Evolutionary conservation across 345 rosid species (phyloP).

Genomic region (Eucalyptus guilfoylei): DNA sequence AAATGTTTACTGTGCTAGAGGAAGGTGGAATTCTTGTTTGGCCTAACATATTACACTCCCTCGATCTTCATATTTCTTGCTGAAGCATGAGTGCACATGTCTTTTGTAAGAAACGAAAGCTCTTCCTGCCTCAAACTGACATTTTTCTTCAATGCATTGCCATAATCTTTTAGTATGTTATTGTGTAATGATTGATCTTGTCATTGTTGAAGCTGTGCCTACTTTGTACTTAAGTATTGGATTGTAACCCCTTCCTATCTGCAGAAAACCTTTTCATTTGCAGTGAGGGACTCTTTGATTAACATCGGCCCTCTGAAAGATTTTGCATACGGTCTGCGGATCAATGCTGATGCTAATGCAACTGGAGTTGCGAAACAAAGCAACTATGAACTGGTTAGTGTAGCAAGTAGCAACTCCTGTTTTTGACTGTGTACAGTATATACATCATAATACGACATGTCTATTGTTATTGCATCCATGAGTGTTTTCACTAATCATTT

Average conservation of each 20-base stretch:
- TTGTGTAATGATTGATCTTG: background rate
- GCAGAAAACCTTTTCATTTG: constrained; percentile 91
- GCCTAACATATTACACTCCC: background rate
- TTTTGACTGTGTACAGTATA: background rate
- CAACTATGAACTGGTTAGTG: constrained; percentile 93
- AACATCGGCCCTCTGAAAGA: constrained; percentile 97
- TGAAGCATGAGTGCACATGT: background rate
- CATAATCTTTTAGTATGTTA: background rate
- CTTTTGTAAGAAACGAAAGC: background rate
- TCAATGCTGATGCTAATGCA: constrained; percentile 85
- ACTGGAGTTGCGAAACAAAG: constrained; percentile 95
- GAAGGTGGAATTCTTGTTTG: background rate
- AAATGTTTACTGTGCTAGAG: background rate
- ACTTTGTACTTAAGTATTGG: background rate
- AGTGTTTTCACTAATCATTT: background rate
- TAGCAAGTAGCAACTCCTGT: background rate
- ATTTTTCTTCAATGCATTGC: background rate
- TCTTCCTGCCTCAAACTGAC: background rate
- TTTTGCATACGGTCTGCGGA: constrained; percentile 84
- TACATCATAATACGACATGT: background rate
- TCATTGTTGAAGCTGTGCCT: background rate
- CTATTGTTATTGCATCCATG: background rate
- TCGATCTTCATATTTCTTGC: background rate
- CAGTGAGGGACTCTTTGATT: constrained; percentile 85
- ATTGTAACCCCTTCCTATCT: constrained; percentile 3